Percentiles rank a stretch among this genome's conserved stretches.
phyloP scores from a whole-genome alignment of 441 rosid genomes.

The Erodium moschatum region DNA sequence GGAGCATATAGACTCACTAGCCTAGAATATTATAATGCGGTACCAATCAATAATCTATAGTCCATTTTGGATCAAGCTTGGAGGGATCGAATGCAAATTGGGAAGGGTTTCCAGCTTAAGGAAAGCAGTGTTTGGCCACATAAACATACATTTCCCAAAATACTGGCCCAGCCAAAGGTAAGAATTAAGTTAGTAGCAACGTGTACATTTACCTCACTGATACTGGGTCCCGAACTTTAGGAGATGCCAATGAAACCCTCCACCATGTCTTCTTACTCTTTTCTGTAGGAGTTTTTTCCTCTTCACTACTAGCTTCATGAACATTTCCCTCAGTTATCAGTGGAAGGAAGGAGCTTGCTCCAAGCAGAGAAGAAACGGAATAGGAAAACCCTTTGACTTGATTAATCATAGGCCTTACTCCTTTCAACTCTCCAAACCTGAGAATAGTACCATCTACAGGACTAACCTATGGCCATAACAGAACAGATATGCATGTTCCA shows the following conservation, averaged over 20 bases:
- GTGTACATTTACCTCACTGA: constrained; percentile 38
- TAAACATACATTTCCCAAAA: constrained; percentile 4
- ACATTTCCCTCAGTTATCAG: constrained; percentile 39
- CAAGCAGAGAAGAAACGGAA: constrained; percentile 80
- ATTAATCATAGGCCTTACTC: constrained; percentile 73
- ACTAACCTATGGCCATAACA: constrained; percentile 46
- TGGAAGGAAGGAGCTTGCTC: constrained; percentile 59
- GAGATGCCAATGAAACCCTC: constrained; percentile 76
- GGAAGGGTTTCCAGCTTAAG: neutral
- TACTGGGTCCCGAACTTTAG: constrained; percentile 49
- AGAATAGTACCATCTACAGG: constrained; percentile 88
- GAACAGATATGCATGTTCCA: constrained; percentile 9
- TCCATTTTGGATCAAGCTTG: constrained; percentile 6
- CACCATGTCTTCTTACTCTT: constrained; percentile 61
- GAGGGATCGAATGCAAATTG: neutral
- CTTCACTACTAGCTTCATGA: constrained; percentile 29
- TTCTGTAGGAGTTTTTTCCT: constrained; percentile 34
- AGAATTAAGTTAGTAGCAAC: constrained; percentile 2
- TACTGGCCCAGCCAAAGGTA: neutral
- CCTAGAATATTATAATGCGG: neutral
- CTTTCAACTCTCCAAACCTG: constrained; percentile 74
- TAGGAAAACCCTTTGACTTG: constrained; percentile 94
- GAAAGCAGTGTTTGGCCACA: neutral
- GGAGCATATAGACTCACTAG: constrained; percentile 9
- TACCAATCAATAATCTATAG: neutral